Percentiles rank a stretch among this genome's conserved stretches.
phyloP scores from a whole-genome alignment of 2,329 filamentous ascomycete species.

The Paraphoma sp. region DNA sequence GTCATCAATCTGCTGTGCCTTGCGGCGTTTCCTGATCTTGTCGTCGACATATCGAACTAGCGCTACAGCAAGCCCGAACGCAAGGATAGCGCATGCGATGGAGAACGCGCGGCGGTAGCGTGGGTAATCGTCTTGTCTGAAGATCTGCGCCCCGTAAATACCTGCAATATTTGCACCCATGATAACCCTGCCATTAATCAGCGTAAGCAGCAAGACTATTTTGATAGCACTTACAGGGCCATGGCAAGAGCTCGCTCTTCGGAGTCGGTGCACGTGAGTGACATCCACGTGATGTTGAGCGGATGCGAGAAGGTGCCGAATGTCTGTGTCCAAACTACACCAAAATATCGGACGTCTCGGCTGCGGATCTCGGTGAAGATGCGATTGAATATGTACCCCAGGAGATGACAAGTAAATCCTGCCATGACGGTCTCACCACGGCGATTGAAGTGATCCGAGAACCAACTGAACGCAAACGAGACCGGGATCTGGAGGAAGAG shows the following conservation, averaged over 20 bases:
- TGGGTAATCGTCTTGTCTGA: slow-evolving; percentile 60
- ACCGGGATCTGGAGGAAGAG: slow-evolving; percentile 61
- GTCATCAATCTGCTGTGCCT: slow-evolving; percentile 13
- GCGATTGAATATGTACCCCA: slow-evolving; percentile 63
- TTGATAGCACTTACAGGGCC: slow-evolving; percentile 54
- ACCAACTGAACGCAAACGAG: slow-evolving; percentile 59
- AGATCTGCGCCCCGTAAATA: slow-evolving; percentile 68
- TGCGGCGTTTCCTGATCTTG: slow-evolving; percentile 14
- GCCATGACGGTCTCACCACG: slow-evolving; percentile 62
- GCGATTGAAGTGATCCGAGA: slow-evolving; percentile 59
- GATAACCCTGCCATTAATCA: slow-evolving; percentile 54
- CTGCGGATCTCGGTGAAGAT: slow-evolving; percentile 51
- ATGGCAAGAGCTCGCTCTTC: slow-evolving; percentile 66
- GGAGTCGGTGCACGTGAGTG: slow-evolving; percentile 62
- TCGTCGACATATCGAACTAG: slow-evolving; percentile 56
- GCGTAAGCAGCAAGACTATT: not conserved
- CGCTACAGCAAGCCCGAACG: slow-evolving; percentile 53
- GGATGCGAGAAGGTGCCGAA: slow-evolving; percentile 64
- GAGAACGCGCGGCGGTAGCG: slow-evolving; percentile 60
- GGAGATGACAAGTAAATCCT: slow-evolving; percentile 53
- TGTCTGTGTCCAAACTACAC: slow-evolving; percentile 63
- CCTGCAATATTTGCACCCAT: slow-evolving; percentile 69
- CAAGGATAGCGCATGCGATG: slow-evolving; percentile 54
- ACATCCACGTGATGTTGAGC: slow-evolving; percentile 68
- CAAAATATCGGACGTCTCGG: slow-evolving; percentile 59